Percentiles rank a stretch among this genome's conserved stretches.
Evolutionary conservation across 2,329 filamentous ascomycete genomes (phyloP).

Genomic region (Neofusicoccum sp.): DNA sequence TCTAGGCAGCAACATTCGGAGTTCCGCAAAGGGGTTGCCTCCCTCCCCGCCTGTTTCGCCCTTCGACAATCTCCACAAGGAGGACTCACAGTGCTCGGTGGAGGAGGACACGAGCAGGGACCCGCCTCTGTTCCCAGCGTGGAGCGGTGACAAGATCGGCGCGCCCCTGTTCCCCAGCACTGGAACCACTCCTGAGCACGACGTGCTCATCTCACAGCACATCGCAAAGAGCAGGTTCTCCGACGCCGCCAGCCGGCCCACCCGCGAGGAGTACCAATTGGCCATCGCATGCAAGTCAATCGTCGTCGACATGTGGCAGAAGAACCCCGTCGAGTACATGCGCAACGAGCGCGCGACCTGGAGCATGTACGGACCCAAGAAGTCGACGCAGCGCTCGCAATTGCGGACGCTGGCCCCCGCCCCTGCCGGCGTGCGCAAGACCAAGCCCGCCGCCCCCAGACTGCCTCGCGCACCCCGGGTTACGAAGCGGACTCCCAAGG

Average conservation of each 20-base stretch:
- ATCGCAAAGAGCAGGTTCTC: slow-evolving; percentile 26
- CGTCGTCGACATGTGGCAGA: slow-evolving; percentile 41
- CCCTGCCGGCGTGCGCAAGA: slow-evolving; percentile 31
- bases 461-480: slow-evolving; percentile 34
- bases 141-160: slow-evolving; percentile 29
- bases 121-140: slow-evolving; percentile 36
- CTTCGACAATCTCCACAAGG: slow-evolving; percentile 36
- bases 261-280: slow-evolving; percentile 38
- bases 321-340: slow-evolving; percentile 51
- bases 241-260: slow-evolving; percentile 28
- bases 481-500: slow-evolving; percentile 35
- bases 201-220: slow-evolving; percentile 31
- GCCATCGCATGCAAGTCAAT: slow-evolving; percentile 33
- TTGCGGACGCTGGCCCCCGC: slow-evolving; percentile 39
- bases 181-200: slow-evolving; percentile 15
- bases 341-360: slow-evolving; percentile 55
- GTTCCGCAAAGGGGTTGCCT: slow-evolving; percentile 20
- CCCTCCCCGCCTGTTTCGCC: slow-evolving; percentile 42
- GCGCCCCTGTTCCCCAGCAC: slow-evolving; percentile 34
- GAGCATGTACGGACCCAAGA: slow-evolving; percentile 36
- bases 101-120: slow-evolving; percentile 31
- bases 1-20: slow-evolving; percentile 30
- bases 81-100: slow-evolving; percentile 32
- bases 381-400: slow-evolving; percentile 36
- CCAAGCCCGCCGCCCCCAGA: slow-evolving; percentile 35